Evolutionary conservation across 257 asterid species (phyloP).

Genomic region (Cruciata laevipes): DNA sequence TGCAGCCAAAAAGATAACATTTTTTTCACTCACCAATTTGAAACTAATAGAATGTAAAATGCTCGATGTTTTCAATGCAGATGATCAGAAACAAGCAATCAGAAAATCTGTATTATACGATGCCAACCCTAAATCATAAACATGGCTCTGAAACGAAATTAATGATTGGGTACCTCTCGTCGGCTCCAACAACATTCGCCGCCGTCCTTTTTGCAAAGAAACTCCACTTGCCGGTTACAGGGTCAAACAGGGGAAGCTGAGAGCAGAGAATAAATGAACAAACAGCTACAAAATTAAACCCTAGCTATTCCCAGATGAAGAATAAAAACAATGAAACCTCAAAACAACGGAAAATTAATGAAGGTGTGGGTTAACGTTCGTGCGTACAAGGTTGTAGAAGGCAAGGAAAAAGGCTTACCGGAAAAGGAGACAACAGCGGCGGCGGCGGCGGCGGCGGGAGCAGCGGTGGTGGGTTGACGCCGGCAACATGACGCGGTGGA

Average conservation of each 20-base stretch:
- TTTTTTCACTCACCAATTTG: not conserved
- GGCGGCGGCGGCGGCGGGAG: slow-evolving; percentile 29
- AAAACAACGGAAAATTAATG: not conserved
- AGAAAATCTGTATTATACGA: not conserved
- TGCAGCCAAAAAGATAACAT: not conserved
- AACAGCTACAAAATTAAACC: slow-evolving; percentile 15
- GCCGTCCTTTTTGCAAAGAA: slow-evolving; percentile 31
- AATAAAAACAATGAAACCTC: not conserved
- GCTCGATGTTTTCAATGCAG: slow-evolving; percentile 10
- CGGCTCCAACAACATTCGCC: slow-evolving; percentile 17
- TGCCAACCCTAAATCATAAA: slow-evolving; percentile 62
- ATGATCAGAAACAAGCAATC: not conserved
- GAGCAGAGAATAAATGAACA: not conserved
- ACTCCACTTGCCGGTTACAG: slow-evolving; percentile 34
- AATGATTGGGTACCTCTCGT: slow-evolving; percentile 54
- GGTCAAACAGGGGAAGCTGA: slow-evolving; percentile 1
- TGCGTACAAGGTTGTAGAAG: not conserved
- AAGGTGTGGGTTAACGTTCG: not conserved
- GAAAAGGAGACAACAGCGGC: slow-evolving; percentile 21
- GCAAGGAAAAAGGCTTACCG: slow-evolving; percentile 12
- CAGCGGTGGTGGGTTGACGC: not conserved
- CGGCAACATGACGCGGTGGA: slow-evolving; percentile 24
- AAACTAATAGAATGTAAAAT: not conserved
- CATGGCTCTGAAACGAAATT: too few species aligned
- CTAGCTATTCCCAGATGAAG: slow-evolving; percentile 40